These are phyloP conservation scores for Boletus patriciae DNA, from an alignment of 768 basidiomycete genomes.

Conservation along the genomic window DNA sequence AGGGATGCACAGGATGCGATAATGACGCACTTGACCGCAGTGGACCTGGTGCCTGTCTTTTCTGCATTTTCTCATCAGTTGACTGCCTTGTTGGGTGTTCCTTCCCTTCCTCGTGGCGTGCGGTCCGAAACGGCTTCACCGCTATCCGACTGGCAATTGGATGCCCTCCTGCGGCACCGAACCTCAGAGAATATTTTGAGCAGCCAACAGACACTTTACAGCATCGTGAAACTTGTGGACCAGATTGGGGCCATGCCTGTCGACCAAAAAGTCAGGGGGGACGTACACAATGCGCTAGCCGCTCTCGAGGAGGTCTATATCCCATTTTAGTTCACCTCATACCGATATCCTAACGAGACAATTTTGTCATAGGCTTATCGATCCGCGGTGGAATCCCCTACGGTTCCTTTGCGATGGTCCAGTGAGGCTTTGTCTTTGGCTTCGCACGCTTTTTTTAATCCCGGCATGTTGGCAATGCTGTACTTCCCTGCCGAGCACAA, in stretches of 20 bases:
- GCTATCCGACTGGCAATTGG: constrained; percentile 77
- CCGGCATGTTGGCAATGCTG: constrained; percentile 90
- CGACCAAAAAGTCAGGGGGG: constrained; percentile 67
- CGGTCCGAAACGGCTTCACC: constrained; percentile 23
- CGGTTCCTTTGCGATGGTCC: constrained; percentile 54
- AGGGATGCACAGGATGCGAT: constrained; percentile 35
- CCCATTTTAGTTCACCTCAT: neutral
- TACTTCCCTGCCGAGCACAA: constrained; percentile 99
- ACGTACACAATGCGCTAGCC: constrained; percentile 67
- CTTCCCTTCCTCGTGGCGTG: constrained; percentile 55
- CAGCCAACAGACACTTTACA: constrained; percentile 72
- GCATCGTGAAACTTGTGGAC: constrained; percentile 80
- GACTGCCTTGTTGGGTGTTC: constrained; percentile 76
- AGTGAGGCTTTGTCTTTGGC: constrained; percentile 62
- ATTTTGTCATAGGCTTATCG: constrained; percentile 24
- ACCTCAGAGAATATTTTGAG: constrained; percentile 65
- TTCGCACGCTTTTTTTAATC: constrained; percentile 93
- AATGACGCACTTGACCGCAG: constrained; percentile 34
- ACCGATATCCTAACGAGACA: constrained; percentile 8
- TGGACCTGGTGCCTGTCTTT: constrained; percentile 55
- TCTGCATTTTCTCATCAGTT: constrained; percentile 70
- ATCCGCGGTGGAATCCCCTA: constrained; percentile 20
- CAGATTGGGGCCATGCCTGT: constrained; percentile 95
- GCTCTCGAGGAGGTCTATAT: constrained; percentile 69
- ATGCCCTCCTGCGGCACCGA: constrained; percentile 71